Percentiles rank a stretch among this genome's conserved stretches.
Conservation (phyloP, 192 early-diverging fungal genomes). For the Allomyces arbusculus region DNA sequence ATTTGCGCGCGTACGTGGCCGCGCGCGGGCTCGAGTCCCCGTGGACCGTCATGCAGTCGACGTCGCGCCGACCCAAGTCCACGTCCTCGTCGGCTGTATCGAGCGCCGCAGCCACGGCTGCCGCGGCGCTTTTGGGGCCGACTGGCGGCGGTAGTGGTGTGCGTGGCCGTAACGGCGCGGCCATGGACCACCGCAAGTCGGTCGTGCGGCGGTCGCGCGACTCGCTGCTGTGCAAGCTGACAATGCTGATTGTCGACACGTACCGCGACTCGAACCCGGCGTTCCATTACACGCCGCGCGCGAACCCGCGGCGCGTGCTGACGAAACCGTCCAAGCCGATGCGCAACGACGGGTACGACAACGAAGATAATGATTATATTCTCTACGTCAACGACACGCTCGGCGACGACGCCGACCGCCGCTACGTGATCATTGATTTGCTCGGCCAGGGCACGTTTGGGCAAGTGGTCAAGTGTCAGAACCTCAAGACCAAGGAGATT, state of each 20-base stretch:
- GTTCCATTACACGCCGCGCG: conserved; percentile 54
- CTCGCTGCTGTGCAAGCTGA: conserved; percentile 21
- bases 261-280: conserved; percentile 61
- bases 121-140: neutral
- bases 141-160: neutral
- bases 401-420: conserved; percentile 70
- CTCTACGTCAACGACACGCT: conserved; percentile 90
- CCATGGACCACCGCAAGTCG: neutral
- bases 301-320: conserved; percentile 72
- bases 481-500: conserved; percentile 74
- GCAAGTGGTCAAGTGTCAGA: conserved; percentile 90
- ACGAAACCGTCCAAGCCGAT: conserved; percentile 83
- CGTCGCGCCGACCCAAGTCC: neutral
- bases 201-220: neutral
- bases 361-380: conserved; percentile 90
- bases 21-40: neutral
- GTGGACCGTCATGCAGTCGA: neutral
- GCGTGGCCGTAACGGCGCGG: neutral
- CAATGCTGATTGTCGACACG: conserved; percentile 40
- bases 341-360: conserved; percentile 83
- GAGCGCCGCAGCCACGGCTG: neutral
- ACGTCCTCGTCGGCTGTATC: neutral
- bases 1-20: neutral
- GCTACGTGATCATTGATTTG: conserved; percentile 84
- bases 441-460: conserved; percentile 96